Base-by-base conservation (phyloP, 2,329 filamentous ascomycete species). In the Phaeophleospora eucalypticola region DNA sequence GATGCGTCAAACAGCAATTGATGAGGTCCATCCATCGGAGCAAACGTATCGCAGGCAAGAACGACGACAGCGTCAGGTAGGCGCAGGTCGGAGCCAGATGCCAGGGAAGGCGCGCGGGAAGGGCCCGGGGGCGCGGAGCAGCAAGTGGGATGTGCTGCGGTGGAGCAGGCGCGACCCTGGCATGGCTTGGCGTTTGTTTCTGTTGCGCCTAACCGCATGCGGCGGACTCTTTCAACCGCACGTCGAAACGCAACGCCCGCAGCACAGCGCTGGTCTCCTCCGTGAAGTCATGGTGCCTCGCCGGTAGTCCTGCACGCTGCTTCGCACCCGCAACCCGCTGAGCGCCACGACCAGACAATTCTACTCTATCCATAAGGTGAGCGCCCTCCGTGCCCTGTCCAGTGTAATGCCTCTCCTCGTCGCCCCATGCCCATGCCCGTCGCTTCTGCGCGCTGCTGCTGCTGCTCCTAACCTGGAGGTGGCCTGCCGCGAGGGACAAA, bases 401-500 rank as follows among this genome's bases (percentile, higher is more conserved):
- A 19, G 16, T 19, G 36, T 19, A 14, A 37, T 18, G 10, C 7
- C 36, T 4, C 8, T 8, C 36, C 36, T 18, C 3, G 15, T 14
- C 18, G 36, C 36, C n/a, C 36, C 36, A 29, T 29, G 7, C 24
- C 12, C 7, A 12, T 6, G 17, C 36, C 36, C 34, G n/a, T n/a
- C n/a, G n/a, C n/a, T n/a, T n/a, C n/a, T n/a, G n/a, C n/a, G n/a
- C n/a, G n/a, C 19, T 24, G 4, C 18, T 16, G 7, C 8, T n/a
- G 17, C 37, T 15, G 17, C 15, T 38, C 36, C 36, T 19, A 17
- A 10, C 17, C 37, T 39, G 37, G 17, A 19, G 20, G 38, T 48
- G 46, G 46, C 41, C 39, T 32, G 49, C 51, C 52, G 53, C 49
- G 49, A 53, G 49, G 45, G 43, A 51, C 53, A 52, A 56, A 56